These are phyloP conservation scores for Pseudocercospora ulei DNA, from an alignment of 2,329 filamentous ascomycete species.

Conservation along the genomic window DNA sequence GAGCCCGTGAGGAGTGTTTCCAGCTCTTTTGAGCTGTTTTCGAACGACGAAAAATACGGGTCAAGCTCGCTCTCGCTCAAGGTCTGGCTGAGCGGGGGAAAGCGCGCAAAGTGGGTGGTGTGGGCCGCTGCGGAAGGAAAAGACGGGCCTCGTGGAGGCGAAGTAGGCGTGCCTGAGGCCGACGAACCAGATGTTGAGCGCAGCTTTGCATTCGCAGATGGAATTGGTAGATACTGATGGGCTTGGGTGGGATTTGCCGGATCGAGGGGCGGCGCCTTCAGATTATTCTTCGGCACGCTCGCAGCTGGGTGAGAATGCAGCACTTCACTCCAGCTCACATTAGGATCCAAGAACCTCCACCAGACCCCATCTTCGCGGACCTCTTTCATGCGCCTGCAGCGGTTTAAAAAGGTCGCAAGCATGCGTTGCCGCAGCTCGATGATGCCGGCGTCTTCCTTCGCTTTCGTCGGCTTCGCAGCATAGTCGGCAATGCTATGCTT, in stretches of 20 bases:
- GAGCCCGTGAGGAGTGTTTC: constrained; percentile 80
- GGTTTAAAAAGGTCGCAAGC: constrained; percentile 88
- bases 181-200: constrained; percentile 46
- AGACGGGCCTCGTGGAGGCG: constrained; percentile 45
- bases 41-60: constrained; percentile 90
- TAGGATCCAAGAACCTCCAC: constrained; percentile 96
- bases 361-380: constrained; percentile 88
- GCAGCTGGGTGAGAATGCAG: constrained; percentile 80
- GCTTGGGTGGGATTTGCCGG: constrained; percentile 83
- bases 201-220: constrained; percentile 74
- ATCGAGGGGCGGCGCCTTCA: constrained; percentile 91
- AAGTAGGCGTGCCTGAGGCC: constrained; percentile 46
- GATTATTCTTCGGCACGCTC: constrained; percentile 83
- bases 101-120: constrained; percentile 60
- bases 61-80: constrained; percentile 85
- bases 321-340: constrained; percentile 96
- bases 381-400: constrained; percentile 85
- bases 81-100: constrained; percentile 66
- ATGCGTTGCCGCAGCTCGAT: constrained; percentile 96
- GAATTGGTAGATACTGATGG: constrained; percentile 79
- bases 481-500: constrained; percentile 99
- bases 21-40: constrained; percentile 81
- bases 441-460: constrained; percentile 93
- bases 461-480: constrained; percentile 92
- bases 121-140: constrained; percentile 49